phyloP scores from a whole-genome alignment of 441 rosid genomes.

The Viola pubescens region DNA sequence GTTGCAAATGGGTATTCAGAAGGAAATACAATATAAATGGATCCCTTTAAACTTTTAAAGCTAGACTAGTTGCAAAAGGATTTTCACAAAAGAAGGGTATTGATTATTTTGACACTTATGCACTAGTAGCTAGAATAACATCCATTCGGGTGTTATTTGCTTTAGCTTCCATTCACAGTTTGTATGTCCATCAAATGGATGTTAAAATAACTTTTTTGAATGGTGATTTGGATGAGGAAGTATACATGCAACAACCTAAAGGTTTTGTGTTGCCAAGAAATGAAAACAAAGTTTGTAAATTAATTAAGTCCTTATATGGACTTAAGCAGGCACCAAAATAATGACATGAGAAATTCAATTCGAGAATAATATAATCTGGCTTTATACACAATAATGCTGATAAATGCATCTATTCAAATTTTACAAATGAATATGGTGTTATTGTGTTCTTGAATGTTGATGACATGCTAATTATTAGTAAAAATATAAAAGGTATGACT shows the following conservation, averaged over 20 bases:
- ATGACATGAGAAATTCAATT: neutral
- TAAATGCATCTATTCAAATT: neutral
- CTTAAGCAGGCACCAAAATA: neutral
- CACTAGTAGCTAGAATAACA: neutral
- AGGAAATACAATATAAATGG: neutral
- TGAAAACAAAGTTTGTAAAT: neutral
- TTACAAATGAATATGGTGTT: neutral
- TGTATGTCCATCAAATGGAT: neutral
- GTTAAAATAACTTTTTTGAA: neutral
- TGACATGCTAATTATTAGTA: neutral
- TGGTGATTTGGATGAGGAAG: neutral
- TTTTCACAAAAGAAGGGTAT: neutral
- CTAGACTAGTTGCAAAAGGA: neutral
- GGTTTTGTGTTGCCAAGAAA: neutral
- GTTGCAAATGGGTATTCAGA: slow-evolving; percentile 5
- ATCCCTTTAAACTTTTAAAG: neutral
- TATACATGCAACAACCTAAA: neutral
- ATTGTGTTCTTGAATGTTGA: neutral
- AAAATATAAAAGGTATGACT: neutral
- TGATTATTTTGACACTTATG: neutral
- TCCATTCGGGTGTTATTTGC: neutral
- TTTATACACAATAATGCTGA: neutral
- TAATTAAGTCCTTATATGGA: neutral
- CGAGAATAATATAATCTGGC: neutral
- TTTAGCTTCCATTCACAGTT: neutral